A percentile compares a stretch with the other conserved stretches of the same genome.
Conservation (phyloP, 306 rosid genomes). For the Cucumis melo region DNA sequence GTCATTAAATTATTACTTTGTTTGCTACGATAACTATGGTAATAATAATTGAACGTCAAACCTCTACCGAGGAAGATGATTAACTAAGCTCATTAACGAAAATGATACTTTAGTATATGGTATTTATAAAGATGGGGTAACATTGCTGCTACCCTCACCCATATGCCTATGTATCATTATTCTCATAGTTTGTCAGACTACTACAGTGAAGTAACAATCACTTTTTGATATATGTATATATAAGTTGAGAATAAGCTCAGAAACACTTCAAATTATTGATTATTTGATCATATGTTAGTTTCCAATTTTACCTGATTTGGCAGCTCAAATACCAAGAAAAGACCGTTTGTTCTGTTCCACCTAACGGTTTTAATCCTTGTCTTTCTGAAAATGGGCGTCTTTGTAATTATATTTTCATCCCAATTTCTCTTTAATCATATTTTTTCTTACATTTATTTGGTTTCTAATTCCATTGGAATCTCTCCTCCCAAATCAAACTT, state of each 20-base stretch:
- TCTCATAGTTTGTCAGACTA: neutral
- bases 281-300: neutral
- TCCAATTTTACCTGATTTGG: constrained; percentile 4
- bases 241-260: too few relatives aligned
- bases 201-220: neutral
- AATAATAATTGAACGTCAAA: too few relatives aligned
- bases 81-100: too few relatives aligned
- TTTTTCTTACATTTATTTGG: neutral
- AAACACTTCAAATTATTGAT: neutral
- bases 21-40: too few relatives aligned
- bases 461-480: neutral
- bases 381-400: too few relatives aligned
- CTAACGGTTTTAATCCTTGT: constrained; percentile 20
- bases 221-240: too few relatives aligned
- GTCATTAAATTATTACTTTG: too few relatives aligned
- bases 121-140: neutral
- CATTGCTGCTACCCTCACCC: neutral
- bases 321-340: constrained; percentile 14
- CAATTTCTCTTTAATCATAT: neutral
- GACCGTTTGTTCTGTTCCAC: constrained; percentile 31
- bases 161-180: neutral
- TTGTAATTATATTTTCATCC: too few relatives aligned
- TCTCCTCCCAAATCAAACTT: neutral
- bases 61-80: too few relatives aligned
- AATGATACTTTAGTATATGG: too few relatives aligned